Base-by-base conservation (phyloP, 192 early-diverging fungal species). In the Coemansia sp. region DNA sequence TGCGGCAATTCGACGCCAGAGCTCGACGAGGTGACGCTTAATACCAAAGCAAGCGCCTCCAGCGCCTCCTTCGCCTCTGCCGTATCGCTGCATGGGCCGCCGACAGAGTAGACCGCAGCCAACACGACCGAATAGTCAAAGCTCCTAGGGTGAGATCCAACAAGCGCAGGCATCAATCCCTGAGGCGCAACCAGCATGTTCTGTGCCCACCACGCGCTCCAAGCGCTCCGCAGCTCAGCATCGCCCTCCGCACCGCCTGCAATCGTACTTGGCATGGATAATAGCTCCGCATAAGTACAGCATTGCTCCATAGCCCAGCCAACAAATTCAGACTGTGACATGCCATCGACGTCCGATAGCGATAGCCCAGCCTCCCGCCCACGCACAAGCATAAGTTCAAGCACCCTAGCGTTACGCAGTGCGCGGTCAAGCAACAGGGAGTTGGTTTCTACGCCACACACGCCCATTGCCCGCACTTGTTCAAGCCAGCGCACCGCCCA, bases 401-500 rank as follows among this genome's bases (percentile, higher is more conserved):
- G 16, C 24, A 63, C 24, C 5, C 14, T 28, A 9, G 67, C 67
- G 20, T 63, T 63, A 31, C 38, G n/a, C 60, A 36, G 60, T 20
- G 60, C 61, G 3, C 53, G 43, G 18, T 58, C 55, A 26, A 66
- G 53, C 14, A 39, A 14, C 18, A 33, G 39, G 33, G 60, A 40
- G 40, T 45, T 28, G n/a, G 60, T 37, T 10, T 50, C 38, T 16
- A 34, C 13, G 23, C 13, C 40, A 11, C 26, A 14, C 23, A 50
- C 2, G 2, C 11, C 13, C 13, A 45, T 55, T 10, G 34, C 33
- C 3, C 37, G 65, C 24, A 61, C 37, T n/a, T 48, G 45, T 16
- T 66, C 53, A 16, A 76, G 74, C 67, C 74, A 76, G 3, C 18
- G 20, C 9, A 42, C 36, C 1, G 68, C 63, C 68, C 74, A 70